A percentile compares a stretch with the other conserved stretches of the same genome.
Conservation (phyloP, 2,329 filamentous ascomycete species). For the Pseudogymnoascus sp. region DNA sequence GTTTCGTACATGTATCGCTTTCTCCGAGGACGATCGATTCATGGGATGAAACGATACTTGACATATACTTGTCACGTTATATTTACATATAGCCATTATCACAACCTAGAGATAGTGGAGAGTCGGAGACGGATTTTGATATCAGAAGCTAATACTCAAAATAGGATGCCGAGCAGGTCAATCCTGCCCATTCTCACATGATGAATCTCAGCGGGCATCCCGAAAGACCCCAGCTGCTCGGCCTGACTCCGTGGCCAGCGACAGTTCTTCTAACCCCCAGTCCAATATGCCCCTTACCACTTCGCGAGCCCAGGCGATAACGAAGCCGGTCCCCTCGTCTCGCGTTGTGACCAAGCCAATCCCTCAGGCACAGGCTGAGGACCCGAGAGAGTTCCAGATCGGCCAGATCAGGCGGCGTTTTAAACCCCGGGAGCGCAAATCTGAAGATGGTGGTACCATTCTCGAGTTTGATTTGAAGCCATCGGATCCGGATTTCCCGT, state of each 20-base stretch:
- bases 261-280: constrained; percentile 17
- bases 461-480: constrained; percentile 61
- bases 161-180: constrained; percentile 47
- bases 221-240: constrained; percentile 17
- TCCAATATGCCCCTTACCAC: constrained; percentile 13
- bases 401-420: constrained; percentile 66
- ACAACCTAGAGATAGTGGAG: constrained; percentile 15
- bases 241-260: constrained; percentile 16
- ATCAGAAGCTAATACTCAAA: constrained; percentile 22
- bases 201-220: constrained; percentile 26
- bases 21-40: constrained; percentile 12
- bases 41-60: constrained; percentile 26
- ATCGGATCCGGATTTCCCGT: constrained; percentile 79
- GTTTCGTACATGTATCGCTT: background rate
- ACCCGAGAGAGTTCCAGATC: constrained; percentile 69
- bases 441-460: constrained; percentile 43
- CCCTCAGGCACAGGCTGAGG: constrained; percentile 55
- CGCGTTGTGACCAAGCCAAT: constrained; percentile 60
- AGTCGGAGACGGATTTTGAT: constrained; percentile 17
- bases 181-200: constrained; percentile 46
- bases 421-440: constrained; percentile 35
- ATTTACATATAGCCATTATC: background rate
- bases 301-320: constrained; percentile 27
- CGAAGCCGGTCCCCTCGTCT: constrained; percentile 30
- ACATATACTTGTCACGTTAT: constrained; percentile 7